Base-by-base conservation (phyloP, 192 early-diverging fungal genomes). In the Backusella macrospora region DNA sequence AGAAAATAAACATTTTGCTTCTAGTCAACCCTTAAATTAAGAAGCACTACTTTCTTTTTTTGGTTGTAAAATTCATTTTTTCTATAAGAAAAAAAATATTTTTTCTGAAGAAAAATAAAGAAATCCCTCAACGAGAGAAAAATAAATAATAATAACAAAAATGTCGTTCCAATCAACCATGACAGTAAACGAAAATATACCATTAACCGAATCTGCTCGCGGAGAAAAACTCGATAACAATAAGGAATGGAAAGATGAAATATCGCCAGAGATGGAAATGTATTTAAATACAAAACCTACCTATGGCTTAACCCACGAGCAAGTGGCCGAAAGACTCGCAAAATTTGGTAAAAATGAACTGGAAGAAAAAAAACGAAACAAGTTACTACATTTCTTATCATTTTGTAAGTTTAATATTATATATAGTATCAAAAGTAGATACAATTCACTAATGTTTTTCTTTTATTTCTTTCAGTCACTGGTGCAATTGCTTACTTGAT, bases 401-500 rank as follows among this genome's bases (percentile, higher is more conserved):
- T 86, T 83, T 62, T 86, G 78, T 80, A 70, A 68, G 67, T 73
- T 48, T 14, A 45, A 68, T 78, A 64, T 82, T 83, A 16, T 26
- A 68, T 67, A 59, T 67, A 65, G 4, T 34, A 34, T 34, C 29
- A 34, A 34, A 46, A 52, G 21, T 44, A 42, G 21, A 63, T 34
- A 34, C 29, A 63, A 26, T 9, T 26, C 21, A 26, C 52, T 59
- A 23, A 59, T 23, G 13, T 10, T 21, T 40, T 78, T 82, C 78
- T 71, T 65, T 13, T 65, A 65, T 21, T 43, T 15, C 55, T 16
- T 87, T 80, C 68, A 88, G 78, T 92, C 73, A 73, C 77, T 10
- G 92, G 92, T 6, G 81, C 90, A 5, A 89, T 92, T 71, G 86
- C 90, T 1, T 89, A 86, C 77, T 79, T 93, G 18, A 87, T 93